phyloP scores from a whole-genome alignment of 2,329 filamentous ascomycete genomes.

The Fusarium illudens region DNA sequence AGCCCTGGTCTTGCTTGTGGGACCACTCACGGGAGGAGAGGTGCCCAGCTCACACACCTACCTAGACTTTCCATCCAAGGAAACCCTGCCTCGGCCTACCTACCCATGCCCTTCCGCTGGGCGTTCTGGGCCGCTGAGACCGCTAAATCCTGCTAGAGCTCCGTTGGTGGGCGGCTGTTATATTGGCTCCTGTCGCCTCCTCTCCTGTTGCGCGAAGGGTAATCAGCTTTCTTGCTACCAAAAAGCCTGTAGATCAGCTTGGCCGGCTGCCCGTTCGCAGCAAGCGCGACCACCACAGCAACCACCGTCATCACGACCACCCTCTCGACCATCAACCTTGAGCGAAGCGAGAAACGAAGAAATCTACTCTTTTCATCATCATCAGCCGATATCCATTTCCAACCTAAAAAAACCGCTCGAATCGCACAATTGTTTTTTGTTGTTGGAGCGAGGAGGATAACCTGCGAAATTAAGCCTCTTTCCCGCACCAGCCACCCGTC shows the following conservation, averaged over 20 bases:
- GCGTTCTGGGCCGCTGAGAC: slow-evolving; percentile 31
- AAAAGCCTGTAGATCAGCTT: slow-evolving; percentile 4
- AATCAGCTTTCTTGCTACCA: slow-evolving; percentile 27
- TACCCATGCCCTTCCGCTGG: slow-evolving; percentile 16
- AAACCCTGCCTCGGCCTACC: slow-evolving; percentile 17
- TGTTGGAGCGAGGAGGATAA: slow-evolving; percentile 13
- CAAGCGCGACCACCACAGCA: slow-evolving; percentile 1
- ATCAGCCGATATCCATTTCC: neutral
- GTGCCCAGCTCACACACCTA: slow-evolving; percentile 14
- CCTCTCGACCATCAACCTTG: slow-evolving; percentile 1
- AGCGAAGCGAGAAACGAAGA: neutral
- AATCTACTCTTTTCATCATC: neutral
- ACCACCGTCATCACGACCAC: slow-evolving; percentile 14
- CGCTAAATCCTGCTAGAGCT: slow-evolving; percentile 31
- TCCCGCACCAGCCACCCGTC: slow-evolving; percentile 34
- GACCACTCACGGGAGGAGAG: slow-evolving; percentile 2
- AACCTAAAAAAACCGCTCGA: neutral
- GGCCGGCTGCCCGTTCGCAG: slow-evolving; percentile 7
- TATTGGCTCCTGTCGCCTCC: slow-evolving; percentile 36
- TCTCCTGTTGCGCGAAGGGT: slow-evolving; percentile 14
- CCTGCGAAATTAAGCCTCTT: slow-evolving; percentile 34
- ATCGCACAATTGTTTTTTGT: neutral
- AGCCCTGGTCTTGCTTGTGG: slow-evolving; percentile 9
- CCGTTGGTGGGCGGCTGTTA: slow-evolving; percentile 24
- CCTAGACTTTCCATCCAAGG: slow-evolving; percentile 22